phyloP scores from a whole-genome alignment of 345 rosid genomes.

The Eucalyptus cloeziana region DNA sequence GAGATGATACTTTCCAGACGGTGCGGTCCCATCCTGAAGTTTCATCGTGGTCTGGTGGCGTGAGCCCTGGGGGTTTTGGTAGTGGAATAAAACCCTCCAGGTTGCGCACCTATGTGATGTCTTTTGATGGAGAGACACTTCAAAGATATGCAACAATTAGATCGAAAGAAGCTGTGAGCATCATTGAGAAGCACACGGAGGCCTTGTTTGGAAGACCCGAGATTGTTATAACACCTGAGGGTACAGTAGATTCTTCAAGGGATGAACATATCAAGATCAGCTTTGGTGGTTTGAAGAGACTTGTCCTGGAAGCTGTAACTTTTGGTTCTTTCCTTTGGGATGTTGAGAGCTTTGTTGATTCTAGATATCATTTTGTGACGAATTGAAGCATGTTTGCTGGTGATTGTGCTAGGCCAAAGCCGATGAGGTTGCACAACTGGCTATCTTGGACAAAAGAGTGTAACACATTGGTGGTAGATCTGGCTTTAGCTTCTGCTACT shows the following conservation, averaged over 20 bases:
- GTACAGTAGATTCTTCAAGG: conserved; percentile 59
- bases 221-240: conserved; percentile 54
- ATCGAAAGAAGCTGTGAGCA: conserved; percentile 82
- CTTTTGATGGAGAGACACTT: conserved; percentile 88
- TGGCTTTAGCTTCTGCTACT: not conserved
- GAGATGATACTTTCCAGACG: conserved; percentile 13
- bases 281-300: conserved; percentile 80
- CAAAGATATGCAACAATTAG: conserved; percentile 88
- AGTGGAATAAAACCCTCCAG: conserved; percentile 52
- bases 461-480: not conserved
- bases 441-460: not conserved
- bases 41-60: conserved; percentile 40
- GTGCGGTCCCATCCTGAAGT: conserved; percentile 54
- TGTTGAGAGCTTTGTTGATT: conserved; percentile 86
- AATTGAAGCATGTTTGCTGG: conserved; percentile 17
- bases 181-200: conserved; percentile 95
- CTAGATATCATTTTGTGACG: conserved; percentile 82
- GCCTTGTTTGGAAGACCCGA: conserved; percentile 91
- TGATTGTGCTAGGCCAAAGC: not conserved
- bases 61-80: conserved; percentile 47
- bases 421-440: not conserved
- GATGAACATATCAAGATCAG: conserved; percentile 73
- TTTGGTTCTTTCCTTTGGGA: conserved; percentile 99
- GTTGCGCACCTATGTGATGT: conserved; percentile 75
- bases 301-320: conserved; percentile 92